Evolutionary conservation across 257 asterid species (phyloP).

Genomic region (Nicotiana otophora): DNA sequence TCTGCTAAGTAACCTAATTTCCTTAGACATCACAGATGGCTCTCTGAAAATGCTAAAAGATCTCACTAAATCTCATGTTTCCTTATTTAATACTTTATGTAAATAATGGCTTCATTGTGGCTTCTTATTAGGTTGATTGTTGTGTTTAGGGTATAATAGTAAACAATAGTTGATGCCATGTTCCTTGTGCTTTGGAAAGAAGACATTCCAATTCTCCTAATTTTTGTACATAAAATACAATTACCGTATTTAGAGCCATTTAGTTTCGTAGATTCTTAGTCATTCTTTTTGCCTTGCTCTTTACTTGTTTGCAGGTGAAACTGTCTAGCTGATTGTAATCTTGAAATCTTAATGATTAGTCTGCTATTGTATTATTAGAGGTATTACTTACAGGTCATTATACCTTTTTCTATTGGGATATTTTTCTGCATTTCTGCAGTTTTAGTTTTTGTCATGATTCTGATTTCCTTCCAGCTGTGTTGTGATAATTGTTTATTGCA

Average conservation of each 20-base stretch:
- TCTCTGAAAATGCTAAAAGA: too few relatives aligned
- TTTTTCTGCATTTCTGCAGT: neutral
- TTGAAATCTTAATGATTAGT: too few relatives aligned
- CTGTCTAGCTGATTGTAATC: neutral
- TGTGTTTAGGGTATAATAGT: neutral
- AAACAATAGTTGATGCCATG: neutral
- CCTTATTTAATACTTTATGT: neutral
- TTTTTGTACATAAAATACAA: neutral
- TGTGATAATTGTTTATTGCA: too few relatives aligned
- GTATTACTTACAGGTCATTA: neutral
- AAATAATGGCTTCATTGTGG: too few relatives aligned
- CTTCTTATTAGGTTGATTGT: neutral
- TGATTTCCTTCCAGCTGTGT: too few relatives aligned
- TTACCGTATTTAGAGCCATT: neutral
- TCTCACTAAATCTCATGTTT: too few relatives aligned
- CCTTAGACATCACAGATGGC: too few relatives aligned
- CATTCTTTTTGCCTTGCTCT: neutral
- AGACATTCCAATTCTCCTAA: neutral
- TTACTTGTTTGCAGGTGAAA: too few relatives aligned
- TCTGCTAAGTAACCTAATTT: too few relatives aligned
- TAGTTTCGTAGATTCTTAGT: neutral
- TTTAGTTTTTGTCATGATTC: too few relatives aligned
- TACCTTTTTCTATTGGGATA: neutral
- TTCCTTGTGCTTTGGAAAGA: neutral
- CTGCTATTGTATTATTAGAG: neutral